Base-by-base conservation (phyloP, 2,329 filamentous ascomycete species). In the Phialemonium atrogriseum region DNA sequence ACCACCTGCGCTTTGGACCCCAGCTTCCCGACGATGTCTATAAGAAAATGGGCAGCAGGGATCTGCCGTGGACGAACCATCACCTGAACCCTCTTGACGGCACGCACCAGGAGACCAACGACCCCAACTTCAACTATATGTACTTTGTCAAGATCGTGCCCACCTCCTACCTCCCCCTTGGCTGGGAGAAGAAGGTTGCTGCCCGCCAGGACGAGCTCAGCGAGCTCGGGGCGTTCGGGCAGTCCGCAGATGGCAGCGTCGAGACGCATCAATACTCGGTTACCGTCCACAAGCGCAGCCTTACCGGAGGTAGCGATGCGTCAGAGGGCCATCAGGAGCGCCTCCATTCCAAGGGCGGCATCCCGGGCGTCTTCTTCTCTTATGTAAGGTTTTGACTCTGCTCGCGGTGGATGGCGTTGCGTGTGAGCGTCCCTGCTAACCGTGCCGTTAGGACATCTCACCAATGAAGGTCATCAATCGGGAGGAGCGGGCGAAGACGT, bases 391-490 rank as follows among this genome's bases (percentile, higher is more conserved):
- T 21, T 33, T 12, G 10, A 7, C 10, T n/a, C 9, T 7, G 13
- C 10, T 24, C 15, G 18, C n/a, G n/a, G n/a, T n/a, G n/a, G n/a
- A n/a, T n/a, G n/a, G n/a, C n/a, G n/a, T n/a, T n/a, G n/a, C n/a
- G n/a, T n/a, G n/a, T n/a, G n/a, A n/a, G n/a, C n/a, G n/a, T n/a
- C n/a, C n/a, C n/a, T 8, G 12, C 28, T 27, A 22, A 24, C 12
- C 10, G 26, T 3, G 12, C 2, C 21, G 30, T 21, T 33, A 88
- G 83, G 91, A 98, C 49, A 98, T 98, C 56, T 96, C 89, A 3
- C 91, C 91, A 5, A 98, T 98, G 91, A 98, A 96, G 65, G 89
- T 98, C 39, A 83, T 98, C 61, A 98, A 98, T 66, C 82, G 88
- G 34, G 93, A 98, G 64, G 81, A 84, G 44, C 77, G 85, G 27